Evolutionary conservation across 2,329 filamentous ascomycete genomes (phyloP), one percentile per base, ranked within the genome.

Genomic region (Myriangium duriaei): DNA sequence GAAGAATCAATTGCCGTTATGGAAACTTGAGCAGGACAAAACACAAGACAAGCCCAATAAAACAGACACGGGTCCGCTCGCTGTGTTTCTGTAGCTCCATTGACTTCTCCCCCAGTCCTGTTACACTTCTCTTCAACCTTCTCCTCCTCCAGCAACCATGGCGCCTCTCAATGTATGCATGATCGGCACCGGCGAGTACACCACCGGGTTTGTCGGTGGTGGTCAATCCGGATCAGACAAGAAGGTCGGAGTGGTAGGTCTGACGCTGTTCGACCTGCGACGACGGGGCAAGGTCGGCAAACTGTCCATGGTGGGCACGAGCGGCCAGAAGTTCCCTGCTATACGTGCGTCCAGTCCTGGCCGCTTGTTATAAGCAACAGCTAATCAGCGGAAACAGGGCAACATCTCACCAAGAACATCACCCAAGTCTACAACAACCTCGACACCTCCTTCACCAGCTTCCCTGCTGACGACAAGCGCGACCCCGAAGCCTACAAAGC

Each of bases 141-240:
- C n/a, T n/a, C n/a, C n/a, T n/a, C n/a, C n/a, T n/a, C n/a, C n/a
- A n/a, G n/a, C n/a, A n/a, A 53, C 36, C 42, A 69, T 68, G 65
- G 64, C 64, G 17, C 65, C 65, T 31, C 54, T 63, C 47, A 61
- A 67, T 50, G 65, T 68, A 42, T 56, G 62, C 43, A 69, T 69
- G 65, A 63, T 94, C 42, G 87, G 87, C 47, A 94, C 87, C 9
- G 88, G 87, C 53, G 87, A 95, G 71, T 95, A 95, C 70, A 95
- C 88, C 51, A 95, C 88, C 30, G 87, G 87, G 41, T 95, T 91
- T 51, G 86, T 94, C 41, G 85, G 83, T 41, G 79, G 77, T 43
- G 81, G 79, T 42, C 80, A 78, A 36, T 93, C 85, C 3, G 79
- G 74, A 9, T 93, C 85, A 34, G 88, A 95, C 69, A 95, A 95